Evolutionary conservation across 2,329 filamentous ascomycete genomes (phyloP).

Genomic region (Diaporthe citrichinensis): DNA sequence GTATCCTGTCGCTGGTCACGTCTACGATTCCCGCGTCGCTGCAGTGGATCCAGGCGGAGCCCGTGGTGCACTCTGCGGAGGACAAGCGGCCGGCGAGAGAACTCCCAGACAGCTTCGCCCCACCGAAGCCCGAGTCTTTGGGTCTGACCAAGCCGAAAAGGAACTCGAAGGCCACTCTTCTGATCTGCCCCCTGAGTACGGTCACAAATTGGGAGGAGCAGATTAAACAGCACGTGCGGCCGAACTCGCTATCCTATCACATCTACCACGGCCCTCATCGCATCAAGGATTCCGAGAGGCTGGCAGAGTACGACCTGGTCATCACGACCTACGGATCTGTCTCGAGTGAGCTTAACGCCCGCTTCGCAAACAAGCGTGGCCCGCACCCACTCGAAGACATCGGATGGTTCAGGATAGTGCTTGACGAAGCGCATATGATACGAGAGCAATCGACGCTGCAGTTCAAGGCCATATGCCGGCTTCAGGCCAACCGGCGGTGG

Average conservation of each 20-base stretch:
- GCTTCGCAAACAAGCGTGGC: conserved; percentile 72
- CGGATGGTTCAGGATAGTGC: conserved; percentile 92
- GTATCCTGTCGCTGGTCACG: conserved; percentile 83
- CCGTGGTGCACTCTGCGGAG: conserved; percentile 60
- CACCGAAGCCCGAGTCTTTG: conserved; percentile 59
- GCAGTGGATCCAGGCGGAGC: conserved; percentile 70
- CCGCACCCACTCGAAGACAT: conserved; percentile 79
- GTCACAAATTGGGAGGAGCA: conserved; percentile 96
- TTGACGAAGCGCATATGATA: conserved; percentile 96
- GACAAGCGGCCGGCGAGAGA: conserved; percentile 53
- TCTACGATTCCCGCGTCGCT: conserved; percentile 74
- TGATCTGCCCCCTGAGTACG: conserved; percentile 91
- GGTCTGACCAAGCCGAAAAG: conserved; percentile 66
- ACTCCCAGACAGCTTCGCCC: conserved; percentile 51
- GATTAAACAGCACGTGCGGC: conserved; percentile 83
- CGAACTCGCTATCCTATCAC: conserved; percentile 77
- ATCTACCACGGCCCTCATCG: conserved; percentile 89
- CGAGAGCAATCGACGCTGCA: conserved; percentile 86
- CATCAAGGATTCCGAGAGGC: conserved; percentile 75
- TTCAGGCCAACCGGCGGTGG: conserved; percentile 89
- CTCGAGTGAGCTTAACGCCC: conserved; percentile 80
- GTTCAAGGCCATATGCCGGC: conserved; percentile 85
- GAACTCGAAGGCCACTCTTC: conserved; percentile 85
- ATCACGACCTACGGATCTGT: conserved; percentile 95
- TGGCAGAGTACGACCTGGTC: conserved; percentile 84